Evolutionary conservation across 2,329 filamentous ascomycete species (phyloP).

Genomic region (Colletotrichum sp.): DNA sequence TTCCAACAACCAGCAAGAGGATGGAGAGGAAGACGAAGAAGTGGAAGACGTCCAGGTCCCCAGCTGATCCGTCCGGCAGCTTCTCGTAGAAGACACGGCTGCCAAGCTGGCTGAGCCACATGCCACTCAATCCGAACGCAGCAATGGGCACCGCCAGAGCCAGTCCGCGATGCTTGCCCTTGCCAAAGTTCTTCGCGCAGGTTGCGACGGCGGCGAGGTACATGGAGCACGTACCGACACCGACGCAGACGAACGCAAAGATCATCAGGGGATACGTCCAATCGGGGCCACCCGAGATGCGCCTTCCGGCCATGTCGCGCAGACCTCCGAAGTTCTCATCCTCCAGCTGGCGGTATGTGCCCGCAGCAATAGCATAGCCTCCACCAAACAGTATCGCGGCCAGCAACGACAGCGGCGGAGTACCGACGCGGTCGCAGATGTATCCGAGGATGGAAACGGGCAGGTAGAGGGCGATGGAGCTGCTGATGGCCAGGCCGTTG

Average conservation of each 20-base stretch:
- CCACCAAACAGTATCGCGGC: slow-evolving; percentile 76
- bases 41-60: slow-evolving; percentile 76
- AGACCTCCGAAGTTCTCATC: slow-evolving; percentile 40
- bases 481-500: slow-evolving; percentile 86
- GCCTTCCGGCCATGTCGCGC: slow-evolving; percentile 16
- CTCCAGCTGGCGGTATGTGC: slow-evolving; percentile 67
- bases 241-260: slow-evolving; percentile 81
- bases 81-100: slow-evolving; percentile 78
- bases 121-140: slow-evolving; percentile 89
- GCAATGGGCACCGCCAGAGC: slow-evolving; percentile 92
- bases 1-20: slow-evolving; percentile 72
- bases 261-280: slow-evolving; percentile 87
- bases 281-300: slow-evolving; percentile 44
- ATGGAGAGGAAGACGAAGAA: slow-evolving; percentile 88
- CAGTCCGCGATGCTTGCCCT: slow-evolving; percentile 84
- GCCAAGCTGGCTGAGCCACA: slow-evolving; percentile 93
- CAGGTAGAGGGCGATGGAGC: slow-evolving; percentile 88
- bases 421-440: slow-evolving; percentile 87
- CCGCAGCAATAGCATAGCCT: slow-evolving; percentile 85
- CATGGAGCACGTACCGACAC: slow-evolving; percentile 84
- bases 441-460: slow-evolving; percentile 91
- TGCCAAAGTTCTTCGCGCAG: slow-evolving; percentile 97
- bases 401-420: slow-evolving; percentile 75
- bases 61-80: slow-evolving; percentile 64
- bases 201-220: slow-evolving; percentile 92